Conservation (phyloP, 148 eudicot species). For the Rhododendron molle region DNA sequence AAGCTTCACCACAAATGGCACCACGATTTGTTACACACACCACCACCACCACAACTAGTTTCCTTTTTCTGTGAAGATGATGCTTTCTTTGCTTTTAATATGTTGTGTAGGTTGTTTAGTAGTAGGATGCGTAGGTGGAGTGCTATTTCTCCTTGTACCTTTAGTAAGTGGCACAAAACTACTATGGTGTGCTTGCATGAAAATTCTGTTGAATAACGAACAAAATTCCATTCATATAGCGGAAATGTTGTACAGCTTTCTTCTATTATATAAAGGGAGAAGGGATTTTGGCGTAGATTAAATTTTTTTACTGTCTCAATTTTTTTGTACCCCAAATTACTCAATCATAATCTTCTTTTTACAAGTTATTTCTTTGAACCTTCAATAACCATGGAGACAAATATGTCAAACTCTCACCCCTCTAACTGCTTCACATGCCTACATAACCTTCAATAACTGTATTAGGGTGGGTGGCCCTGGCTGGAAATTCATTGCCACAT, state of each 20-base stretch:
- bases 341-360: not conserved
- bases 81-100: not conserved
- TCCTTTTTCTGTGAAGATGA: not conserved
- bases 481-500: not conserved
- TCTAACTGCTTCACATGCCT: not conserved
- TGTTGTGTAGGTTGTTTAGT: not conserved
- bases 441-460: not conserved
- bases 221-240: too few species aligned
- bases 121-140: not conserved
- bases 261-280: not conserved
- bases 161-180: not conserved
- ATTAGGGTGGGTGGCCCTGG: not conserved
- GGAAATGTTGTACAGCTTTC: not conserved
- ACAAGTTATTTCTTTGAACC: not conserved
- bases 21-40: not conserved
- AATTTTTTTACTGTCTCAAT: not conserved
- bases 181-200: not conserved
- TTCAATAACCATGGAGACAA: not conserved
- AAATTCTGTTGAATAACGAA: too few species aligned
- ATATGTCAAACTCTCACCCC: not conserved
- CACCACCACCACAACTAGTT: not conserved
- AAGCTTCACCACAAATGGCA: not conserved
- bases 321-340: not conserved
- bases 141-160: not conserved
- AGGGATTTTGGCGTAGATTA: not conserved